phyloP scores from a whole-genome alignment of 371 early-diverging fungal species.

The Mucor irregularis region DNA sequence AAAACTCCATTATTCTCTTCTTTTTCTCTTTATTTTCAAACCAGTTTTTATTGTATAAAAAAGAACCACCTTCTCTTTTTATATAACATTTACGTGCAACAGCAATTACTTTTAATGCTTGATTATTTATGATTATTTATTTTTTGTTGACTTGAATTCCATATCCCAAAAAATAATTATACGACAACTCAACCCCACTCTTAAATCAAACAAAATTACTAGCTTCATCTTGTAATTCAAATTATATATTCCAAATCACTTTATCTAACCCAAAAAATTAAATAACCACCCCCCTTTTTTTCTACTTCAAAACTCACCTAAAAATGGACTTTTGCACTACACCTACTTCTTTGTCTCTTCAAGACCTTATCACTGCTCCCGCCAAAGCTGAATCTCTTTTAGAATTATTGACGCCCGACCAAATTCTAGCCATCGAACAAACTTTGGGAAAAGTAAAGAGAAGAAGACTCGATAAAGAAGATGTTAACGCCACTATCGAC shows the following conservation, averaged over 20 bases:
- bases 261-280: slow-evolving; percentile 12
- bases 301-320: slow-evolving; percentile 15
- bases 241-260: not conserved
- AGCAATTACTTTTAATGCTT: slow-evolving; percentile 7
- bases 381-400: slow-evolving; percentile 36
- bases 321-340: slow-evolving; percentile 35
- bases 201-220: not conserved
- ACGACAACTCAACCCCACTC: slow-evolving; percentile 5
- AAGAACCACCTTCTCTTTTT: not conserved
- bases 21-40: not conserved
- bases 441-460: slow-evolving; percentile 39
- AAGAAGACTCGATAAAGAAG: slow-evolving; percentile 30
- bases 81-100: not conserved
- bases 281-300: slow-evolving; percentile 14
- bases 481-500: not conserved
- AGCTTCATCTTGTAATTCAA: not conserved
- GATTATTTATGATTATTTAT: slow-evolving; percentile 1
- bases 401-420: slow-evolving; percentile 36
- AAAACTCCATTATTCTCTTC: slow-evolving; percentile 5
- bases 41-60: slow-evolving; percentile 4
- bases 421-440: slow-evolving; percentile 37
- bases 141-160: not conserved
- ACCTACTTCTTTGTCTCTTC: slow-evolving; percentile 33
- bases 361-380: slow-evolving; percentile 38
- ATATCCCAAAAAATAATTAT: not conserved